phyloP scores from a whole-genome alignment of 2,329 filamentous ascomycete genomes.

The Emydomyces testavorans region DNA sequence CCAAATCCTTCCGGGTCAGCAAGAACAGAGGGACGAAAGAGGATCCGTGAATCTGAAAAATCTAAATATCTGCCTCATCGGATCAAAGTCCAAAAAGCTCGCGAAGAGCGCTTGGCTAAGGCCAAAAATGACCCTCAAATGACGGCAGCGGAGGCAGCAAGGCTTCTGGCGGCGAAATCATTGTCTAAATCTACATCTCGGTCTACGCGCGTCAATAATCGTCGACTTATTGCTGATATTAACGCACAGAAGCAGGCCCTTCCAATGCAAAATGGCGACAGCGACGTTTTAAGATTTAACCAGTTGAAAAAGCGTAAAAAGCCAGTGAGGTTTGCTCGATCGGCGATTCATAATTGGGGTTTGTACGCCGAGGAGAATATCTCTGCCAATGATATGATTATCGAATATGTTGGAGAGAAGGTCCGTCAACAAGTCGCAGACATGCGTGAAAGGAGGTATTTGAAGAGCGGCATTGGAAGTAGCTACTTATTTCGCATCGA shows the following conservation, averaged over 20 bases:
- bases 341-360: slow-evolving; percentile 98
- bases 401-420: slow-evolving; percentile 97
- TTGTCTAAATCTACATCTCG: slow-evolving; percentile 81
- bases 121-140: slow-evolving; percentile 52
- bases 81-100: slow-evolving; percentile 84
- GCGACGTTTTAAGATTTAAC: slow-evolving; percentile 92
- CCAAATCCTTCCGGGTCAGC: slow-evolving; percentile 75
- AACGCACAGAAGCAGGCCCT: slow-evolving; percentile 79
- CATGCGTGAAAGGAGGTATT: slow-evolving; percentile 79
- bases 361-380: slow-evolving; percentile 97
- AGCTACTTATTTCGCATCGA: slow-evolving; percentile 98
- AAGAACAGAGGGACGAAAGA: slow-evolving; percentile 84
- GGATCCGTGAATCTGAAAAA: slow-evolving; percentile 94
- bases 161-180: slow-evolving; percentile 65
- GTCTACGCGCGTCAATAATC: slow-evolving; percentile 89
- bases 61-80: slow-evolving; percentile 96
- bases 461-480: slow-evolving; percentile 92
- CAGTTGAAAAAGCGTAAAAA: slow-evolving; percentile 99
- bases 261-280: slow-evolving; percentile 60
- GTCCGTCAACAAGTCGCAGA: slow-evolving; percentile 96
- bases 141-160: slow-evolving; percentile 58
- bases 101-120: slow-evolving; percentile 76
- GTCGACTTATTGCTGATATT: slow-evolving; percentile 84
- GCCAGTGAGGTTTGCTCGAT: slow-evolving; percentile 92
- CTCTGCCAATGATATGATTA: slow-evolving; percentile 96